Conservation (phyloP, 1,139 yeast genomes). For the Yamadazyma dendronema region DNA sequence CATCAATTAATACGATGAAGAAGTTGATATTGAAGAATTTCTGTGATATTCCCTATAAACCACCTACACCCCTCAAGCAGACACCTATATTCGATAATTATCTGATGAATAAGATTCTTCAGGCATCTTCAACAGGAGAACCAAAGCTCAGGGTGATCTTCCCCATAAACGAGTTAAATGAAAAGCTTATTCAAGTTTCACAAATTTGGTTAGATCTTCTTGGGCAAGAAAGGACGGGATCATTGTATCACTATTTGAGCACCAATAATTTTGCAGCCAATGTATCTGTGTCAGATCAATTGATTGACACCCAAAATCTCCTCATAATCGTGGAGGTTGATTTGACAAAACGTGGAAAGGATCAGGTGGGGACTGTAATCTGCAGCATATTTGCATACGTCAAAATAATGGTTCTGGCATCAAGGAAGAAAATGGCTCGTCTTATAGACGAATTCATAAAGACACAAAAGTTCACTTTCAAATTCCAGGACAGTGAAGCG, state of each 20-base stretch:
- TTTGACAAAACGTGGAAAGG: conserved; percentile 42
- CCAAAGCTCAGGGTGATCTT: conserved; percentile 32
- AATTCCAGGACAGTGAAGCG: conserved; percentile 9
- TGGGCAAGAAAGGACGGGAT: conserved; percentile 57
- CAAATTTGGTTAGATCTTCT: conserved; percentile 54
- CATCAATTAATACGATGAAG: conserved; percentile 54
- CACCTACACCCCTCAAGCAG: background rate
- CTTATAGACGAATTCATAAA: conserved; percentile 19
- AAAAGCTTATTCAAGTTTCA: conserved; percentile 23
- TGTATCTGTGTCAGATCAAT: conserved; percentile 39
- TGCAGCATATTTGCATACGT: conserved; percentile 22
- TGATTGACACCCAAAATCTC: conserved; percentile 29
- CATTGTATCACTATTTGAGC: conserved; percentile 36
- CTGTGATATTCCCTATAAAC: conserved; percentile 19
- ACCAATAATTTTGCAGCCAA: conserved; percentile 26
- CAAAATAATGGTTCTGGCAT: conserved; percentile 2
- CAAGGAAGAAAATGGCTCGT: conserved; percentile 18
- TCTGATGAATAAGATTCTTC: conserved; percentile 1
- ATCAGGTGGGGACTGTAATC: conserved; percentile 6
- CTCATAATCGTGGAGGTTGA: conserved; percentile 45
- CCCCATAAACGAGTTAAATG: conserved; percentile 25
- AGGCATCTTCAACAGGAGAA: background rate
- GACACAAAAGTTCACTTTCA: conserved; percentile 11
- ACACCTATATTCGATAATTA: background rate
- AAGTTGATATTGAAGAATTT: conserved; percentile 49